Base-by-base conservation (phyloP, 2,329 filamentous ascomycete species). In the Pseudogymnoascus sp. region DNA sequence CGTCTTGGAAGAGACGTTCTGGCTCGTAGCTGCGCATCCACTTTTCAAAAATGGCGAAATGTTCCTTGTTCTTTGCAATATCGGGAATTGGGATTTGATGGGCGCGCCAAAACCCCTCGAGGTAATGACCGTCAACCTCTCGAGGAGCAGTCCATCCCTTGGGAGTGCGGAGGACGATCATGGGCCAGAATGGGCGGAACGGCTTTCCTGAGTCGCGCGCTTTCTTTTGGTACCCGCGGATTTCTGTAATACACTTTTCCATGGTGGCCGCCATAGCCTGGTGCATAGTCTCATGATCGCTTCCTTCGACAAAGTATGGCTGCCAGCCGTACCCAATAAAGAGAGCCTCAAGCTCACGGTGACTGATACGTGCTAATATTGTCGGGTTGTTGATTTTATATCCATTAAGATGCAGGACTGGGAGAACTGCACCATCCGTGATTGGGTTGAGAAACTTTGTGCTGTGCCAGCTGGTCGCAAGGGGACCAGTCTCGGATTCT, bases 341-440 rank as follows among this genome's bases (percentile, higher is more conserved):
- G 16, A 92, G 77, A 22, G 79, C 76, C 66, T 84, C 80, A 5
- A 92, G 78, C 74, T 92, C 89, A 64, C 88, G 82, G 71, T 91
- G 87, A 43, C 83, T 82, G 69, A 92, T 87, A 65, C 89, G 84
- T 12, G 88, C 84, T 14, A 91, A 80, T 0, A 92, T 70, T 4
- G 85, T 91, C 7, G 87, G 87, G 73, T 90, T 90, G 77, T 90
- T 89, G 77, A 91, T 91, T 78, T 92, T 92, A 80, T 91, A 92
- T 54, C 89, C 89, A 67, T 92, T 92, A 34, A 92, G 78, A 72
- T 92, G 88, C 9, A 92, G 79, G 5, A 92, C 84, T 0, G 89
- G 89, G 1, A 92, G 78, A 6, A 92, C 89, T 37, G 88, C 89
- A 30, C 89, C 89, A 68, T 91, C 88, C 0, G 82, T 86, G 66